Evolutionary conservation across 768 basidiomycete species (phyloP), one percentile per base, ranked within the genome.

Genomic region (Rossbeevera mucosa): DNA sequence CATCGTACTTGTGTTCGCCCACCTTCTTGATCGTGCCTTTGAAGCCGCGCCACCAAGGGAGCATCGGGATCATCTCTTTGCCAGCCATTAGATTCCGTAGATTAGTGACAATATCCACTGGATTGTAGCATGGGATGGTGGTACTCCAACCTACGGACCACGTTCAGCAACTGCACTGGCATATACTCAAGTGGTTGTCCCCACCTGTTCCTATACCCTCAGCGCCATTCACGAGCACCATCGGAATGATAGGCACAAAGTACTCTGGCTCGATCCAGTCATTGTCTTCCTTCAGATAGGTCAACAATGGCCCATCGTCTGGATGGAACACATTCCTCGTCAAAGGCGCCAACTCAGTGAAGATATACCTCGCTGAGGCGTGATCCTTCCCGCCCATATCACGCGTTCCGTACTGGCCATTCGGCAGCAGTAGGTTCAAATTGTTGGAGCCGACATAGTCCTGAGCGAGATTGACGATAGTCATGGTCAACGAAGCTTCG

Each of bases 31-130:
- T 88, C 31, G 85, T 78, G 36, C 94, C 94, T 63, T 85, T 83
- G 73, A 94, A 98, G 25, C 95, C 94, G 48, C 93, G 84, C 89
- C 91, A 98, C 96, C 96, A 99, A 2, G 96, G 96, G 11, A 80
- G 74, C 91, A 99, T 98, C 0, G 84, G 79, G 13, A 85, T 81
- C 58, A 86, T 65, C 57, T 91, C 90, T 71, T 96, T 88, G 38
- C 81, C 87, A 2, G 78, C 76, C 90, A 98, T 94, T 58, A 94
- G 72, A 6, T 89, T 78, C 13, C 89, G 85, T 29, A 99, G 71
- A 66, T 98, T 98, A 20, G 76, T 78, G 13, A 97, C 88, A 50
- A 99, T 88, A 50, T 98, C 95, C 13, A 70, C 71, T 0, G 96
- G 96, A 64, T 98, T 97, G 75, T 85, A 98, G 62, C 86, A 87